Conservation (phyloP, 257 asterid genomes). For the Plantago elongata region DNA sequence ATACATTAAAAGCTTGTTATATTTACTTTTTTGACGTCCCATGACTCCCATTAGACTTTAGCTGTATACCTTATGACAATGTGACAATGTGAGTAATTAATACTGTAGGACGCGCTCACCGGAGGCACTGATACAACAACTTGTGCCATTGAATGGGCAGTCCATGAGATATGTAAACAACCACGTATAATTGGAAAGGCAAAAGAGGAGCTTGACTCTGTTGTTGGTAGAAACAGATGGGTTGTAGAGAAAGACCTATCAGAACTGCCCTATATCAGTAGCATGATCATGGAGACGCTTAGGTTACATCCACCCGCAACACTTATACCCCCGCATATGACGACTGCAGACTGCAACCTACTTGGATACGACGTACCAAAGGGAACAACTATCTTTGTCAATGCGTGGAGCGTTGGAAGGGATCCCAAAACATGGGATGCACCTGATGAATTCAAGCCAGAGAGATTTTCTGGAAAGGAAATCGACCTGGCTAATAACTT, state of each 20-base stretch:
- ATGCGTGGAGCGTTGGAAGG: constrained; percentile 15
- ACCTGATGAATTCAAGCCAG: constrained; percentile 11
- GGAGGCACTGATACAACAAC: constrained; percentile 22
- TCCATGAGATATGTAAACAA: constrained; percentile 17
- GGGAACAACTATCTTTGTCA: constrained; percentile 9
- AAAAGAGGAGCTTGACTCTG: constrained; percentile 19
- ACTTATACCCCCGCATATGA: constrained; percentile 12
- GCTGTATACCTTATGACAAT: no score
- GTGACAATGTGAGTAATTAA: no score
- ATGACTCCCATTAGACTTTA: no score
- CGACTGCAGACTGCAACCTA: constrained; percentile 21
- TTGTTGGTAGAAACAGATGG: constrained; percentile 20
- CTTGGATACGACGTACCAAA: constrained; percentile 9
- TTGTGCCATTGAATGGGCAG: constrained; percentile 17
- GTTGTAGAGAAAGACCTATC: constrained; percentile 21
- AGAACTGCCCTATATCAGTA: not conserved
- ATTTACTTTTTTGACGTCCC: no score
- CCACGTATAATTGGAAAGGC: constrained; percentile 17
- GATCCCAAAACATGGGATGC: not conserved
- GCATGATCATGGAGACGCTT: constrained; percentile 19
- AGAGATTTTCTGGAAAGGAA: constrained; percentile 13
- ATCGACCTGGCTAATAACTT: constrained; percentile 14
- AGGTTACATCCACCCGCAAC: constrained; percentile 22
- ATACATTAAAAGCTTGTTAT: no score
- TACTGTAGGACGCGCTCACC: constrained; percentile 5